Evolutionary conservation across 495 filamentous ascomycete species (phyloP).

Genomic region (Parathielavia appendiculata): DNA sequence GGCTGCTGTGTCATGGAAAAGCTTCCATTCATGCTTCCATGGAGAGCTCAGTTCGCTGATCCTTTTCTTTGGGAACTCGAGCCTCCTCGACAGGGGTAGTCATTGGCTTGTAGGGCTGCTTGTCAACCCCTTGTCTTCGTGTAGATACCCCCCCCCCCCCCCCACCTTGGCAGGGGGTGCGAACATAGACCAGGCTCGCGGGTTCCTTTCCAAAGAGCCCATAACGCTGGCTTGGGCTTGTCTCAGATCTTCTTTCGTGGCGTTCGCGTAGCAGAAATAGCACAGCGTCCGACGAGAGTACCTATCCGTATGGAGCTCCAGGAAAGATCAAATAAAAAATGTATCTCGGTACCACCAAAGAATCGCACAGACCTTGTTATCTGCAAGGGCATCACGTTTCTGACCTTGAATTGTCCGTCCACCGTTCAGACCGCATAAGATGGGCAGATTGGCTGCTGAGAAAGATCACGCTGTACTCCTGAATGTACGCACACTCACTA

Average conservation of each 20-base stretch:
- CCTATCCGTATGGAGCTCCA: too few relatives aligned
- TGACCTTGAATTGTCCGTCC: conserved; percentile 1
- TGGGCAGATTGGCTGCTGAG: not conserved
- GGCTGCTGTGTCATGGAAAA: conserved; percentile 5
- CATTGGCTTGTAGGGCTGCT: not conserved
- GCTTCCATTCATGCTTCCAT: not conserved
- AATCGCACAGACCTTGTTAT: not conserved
- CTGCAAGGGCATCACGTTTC: conserved; percentile 20
- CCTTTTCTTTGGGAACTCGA: too few relatives aligned
- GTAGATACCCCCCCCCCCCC: too few relatives aligned
- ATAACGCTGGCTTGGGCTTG: conserved; percentile 9
- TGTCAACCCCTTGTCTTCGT: not conserved
- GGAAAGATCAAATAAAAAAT: too few relatives aligned
- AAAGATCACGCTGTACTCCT: not conserved
- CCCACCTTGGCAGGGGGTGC: not conserved
- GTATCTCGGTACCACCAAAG: too few relatives aligned
- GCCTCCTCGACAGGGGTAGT: not conserved
- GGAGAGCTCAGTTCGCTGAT: too few relatives aligned
- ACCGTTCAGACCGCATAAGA: conserved; percentile 5
- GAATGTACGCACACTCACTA: not conserved
- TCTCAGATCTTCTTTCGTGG: conserved; percentile 16
- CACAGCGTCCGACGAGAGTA: conserved; percentile 2
- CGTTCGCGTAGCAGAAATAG: not conserved
- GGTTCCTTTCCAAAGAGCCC: not conserved
- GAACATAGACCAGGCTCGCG: conserved; percentile 16